A percentile compares a stretch with the other conserved stretches of the same genome.
Conservation (phyloP, 1,139 yeast species). For the Sugiyamaella xylanicola region DNA sequence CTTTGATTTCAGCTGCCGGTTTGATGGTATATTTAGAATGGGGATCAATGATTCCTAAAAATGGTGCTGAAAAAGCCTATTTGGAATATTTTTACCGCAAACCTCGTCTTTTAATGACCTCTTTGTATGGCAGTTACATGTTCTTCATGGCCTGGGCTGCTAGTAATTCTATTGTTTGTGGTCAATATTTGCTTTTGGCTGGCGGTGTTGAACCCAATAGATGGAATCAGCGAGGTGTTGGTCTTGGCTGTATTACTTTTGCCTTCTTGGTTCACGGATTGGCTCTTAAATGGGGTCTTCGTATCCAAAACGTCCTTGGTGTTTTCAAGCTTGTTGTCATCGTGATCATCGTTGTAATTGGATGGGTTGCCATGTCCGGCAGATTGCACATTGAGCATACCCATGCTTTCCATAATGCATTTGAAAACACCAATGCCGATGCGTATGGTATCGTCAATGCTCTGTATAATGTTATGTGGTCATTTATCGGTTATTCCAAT, state of each 20-base stretch:
- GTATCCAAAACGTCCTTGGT: slow-evolving; percentile 69
- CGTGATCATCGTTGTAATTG: slow-evolving; percentile 67
- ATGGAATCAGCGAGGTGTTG: slow-evolving; percentile 78
- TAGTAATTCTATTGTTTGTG: slow-evolving; percentile 62
- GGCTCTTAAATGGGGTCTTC: slow-evolving; percentile 65
- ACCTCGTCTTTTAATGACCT: slow-evolving; percentile 70
- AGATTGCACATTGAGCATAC: slow-evolving; percentile 53
- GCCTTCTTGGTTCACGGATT: slow-evolving; percentile 67
- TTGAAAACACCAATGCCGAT: slow-evolving; percentile 54
- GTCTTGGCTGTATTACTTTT: slow-evolving; percentile 71
- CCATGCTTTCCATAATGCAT: slow-evolving; percentile 63
- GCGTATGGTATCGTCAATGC: slow-evolving; percentile 80
- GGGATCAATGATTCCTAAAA: slow-evolving; percentile 80
- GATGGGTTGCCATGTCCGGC: slow-evolving; percentile 81
- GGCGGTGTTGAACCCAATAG: slow-evolving; percentile 67
- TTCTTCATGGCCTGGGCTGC: slow-evolving; percentile 86
- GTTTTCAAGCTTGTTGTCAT: slow-evolving; percentile 70
- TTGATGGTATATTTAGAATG: slow-evolving; percentile 79
- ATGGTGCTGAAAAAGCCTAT: slow-evolving; percentile 88
- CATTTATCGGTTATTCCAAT: slow-evolving; percentile 56
- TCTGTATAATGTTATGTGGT: slow-evolving; percentile 78
- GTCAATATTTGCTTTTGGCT: slow-evolving; percentile 60
- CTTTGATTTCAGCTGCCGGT: slow-evolving; percentile 72
- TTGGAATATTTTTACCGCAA: slow-evolving; percentile 68
- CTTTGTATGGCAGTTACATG: slow-evolving; percentile 75